phyloP scores from a whole-genome alignment of 148 eudicot species.

The Selenicereus undatus region DNA sequence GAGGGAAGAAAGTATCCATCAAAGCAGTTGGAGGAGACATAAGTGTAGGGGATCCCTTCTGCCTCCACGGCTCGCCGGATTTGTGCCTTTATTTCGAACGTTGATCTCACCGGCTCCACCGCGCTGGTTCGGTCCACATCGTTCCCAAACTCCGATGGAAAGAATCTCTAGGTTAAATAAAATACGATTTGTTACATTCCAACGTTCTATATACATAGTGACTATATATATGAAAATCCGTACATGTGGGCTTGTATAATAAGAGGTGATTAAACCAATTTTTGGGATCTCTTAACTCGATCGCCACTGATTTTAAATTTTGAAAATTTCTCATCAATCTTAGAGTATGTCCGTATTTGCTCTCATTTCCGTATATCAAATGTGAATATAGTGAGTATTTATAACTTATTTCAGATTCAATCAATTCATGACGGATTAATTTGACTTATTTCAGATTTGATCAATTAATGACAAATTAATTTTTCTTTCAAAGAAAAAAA shows the following conservation, averaged over 20 bases:
- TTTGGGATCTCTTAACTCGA: too few species aligned
- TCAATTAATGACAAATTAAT: not conserved
- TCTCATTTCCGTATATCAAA: too few species aligned
- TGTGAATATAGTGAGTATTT: too few species aligned
- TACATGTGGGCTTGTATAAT: too few species aligned
- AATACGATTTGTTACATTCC: too few species aligned
- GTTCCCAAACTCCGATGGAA: conserved; percentile 66
- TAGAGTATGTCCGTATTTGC: too few species aligned
- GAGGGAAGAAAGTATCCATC: conserved; percentile 43
- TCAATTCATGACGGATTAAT: not conserved
- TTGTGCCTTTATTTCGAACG: conserved; percentile 31
- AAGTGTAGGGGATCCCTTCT: conserved; percentile 58
- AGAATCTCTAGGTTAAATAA: conserved; percentile 41
- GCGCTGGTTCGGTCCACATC: conserved; percentile 58
- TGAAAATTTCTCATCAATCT: too few species aligned
- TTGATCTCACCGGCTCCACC: conserved; percentile 53
- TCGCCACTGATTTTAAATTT: too few species aligned
- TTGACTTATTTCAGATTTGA: not conserved
- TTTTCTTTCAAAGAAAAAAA: too few species aligned
- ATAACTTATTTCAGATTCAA: not conserved
- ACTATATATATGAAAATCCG: too few species aligned
- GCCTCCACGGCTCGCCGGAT: conserved; percentile 54
- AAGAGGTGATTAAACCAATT: too few species aligned
- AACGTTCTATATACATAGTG: too few species aligned
- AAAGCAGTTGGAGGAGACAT: conserved; percentile 44